phyloP scores from a whole-genome alignment of 2,329 filamentous ascomycete genomes.

The Trichophyton verrucosum region DNA sequence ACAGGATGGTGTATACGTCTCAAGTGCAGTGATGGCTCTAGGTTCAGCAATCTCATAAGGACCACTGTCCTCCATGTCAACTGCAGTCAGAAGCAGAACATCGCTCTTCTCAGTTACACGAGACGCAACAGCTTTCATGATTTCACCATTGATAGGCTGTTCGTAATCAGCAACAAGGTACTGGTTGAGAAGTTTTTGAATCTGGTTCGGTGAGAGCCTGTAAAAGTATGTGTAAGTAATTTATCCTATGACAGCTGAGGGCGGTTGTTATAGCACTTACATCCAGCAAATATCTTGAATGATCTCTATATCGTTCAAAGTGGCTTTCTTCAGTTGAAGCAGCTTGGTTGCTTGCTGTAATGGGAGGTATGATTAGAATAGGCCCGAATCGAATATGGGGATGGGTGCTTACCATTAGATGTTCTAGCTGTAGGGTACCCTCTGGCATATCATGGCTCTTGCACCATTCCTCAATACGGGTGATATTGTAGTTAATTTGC shows the following conservation, averaged over 20 bases:
- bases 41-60: slow-evolving; percentile 98
- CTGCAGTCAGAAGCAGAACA: slow-evolving; percentile 79
- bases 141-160: slow-evolving; percentile 97
- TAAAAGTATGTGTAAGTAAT: slow-evolving; percentile 5
- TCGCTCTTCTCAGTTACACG: slow-evolving; percentile 97
- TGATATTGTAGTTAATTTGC: slow-evolving; percentile 99
- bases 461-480: slow-evolving; percentile 98
- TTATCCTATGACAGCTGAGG: background rate
- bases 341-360: slow-evolving; percentile 88
- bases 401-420: slow-evolving; percentile 64
- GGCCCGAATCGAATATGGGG: slow-evolving; percentile 7
- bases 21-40: slow-evolving; percentile 83
- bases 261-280: slow-evolving; percentile 44
- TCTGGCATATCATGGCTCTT: slow-evolving; percentile 99
- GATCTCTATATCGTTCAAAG: slow-evolving; percentile 97
- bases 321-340: slow-evolving; percentile 96
- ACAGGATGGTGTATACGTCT: slow-evolving; percentile 98
- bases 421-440: slow-evolving; percentile 90
- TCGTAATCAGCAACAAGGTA: slow-evolving; percentile 98
- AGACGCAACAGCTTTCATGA: slow-evolving; percentile 98
- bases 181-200: slow-evolving; percentile 96
- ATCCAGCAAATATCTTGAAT: slow-evolving; percentile 99
- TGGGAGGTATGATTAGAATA: slow-evolving; percentile 7
- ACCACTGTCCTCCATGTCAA: slow-evolving; percentile 98
- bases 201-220: slow-evolving; percentile 94